phyloP scores from a whole-genome alignment of 2,329 filamentous ascomycete species.

The Diaporthe sp. region DNA sequence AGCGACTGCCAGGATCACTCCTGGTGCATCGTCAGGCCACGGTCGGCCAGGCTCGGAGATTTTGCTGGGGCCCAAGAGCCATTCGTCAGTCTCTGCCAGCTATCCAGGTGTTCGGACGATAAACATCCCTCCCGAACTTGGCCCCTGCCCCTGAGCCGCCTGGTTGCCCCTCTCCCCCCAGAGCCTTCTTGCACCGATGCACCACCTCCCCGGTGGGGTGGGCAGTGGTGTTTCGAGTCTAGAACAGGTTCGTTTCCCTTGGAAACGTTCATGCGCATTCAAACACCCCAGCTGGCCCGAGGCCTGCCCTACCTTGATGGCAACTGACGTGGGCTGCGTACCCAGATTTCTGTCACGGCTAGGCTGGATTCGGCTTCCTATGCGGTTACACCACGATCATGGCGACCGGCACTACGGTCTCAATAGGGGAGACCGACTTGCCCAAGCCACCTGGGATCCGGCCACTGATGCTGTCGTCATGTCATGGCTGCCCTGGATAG shows the following conservation, averaged over 20 bases:
- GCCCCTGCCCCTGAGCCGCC: slow-evolving; percentile 19
- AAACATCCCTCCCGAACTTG: slow-evolving; percentile 5
- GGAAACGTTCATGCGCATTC: slow-evolving; percentile 24
- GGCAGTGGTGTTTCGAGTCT: slow-evolving; percentile 23
- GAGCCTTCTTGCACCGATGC: not conserved
- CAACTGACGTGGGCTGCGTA: not conserved
- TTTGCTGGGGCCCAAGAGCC: not conserved
- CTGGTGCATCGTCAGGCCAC: slow-evolving; percentile 8
- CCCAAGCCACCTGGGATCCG: not conserved
- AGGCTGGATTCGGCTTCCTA: slow-evolving; percentile 19
- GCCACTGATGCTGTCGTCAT: not conserved
- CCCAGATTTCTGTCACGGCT: slow-evolving; percentile 2
- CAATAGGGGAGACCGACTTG: not conserved
- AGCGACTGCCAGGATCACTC: not conserved
- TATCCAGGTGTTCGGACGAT: slow-evolving; percentile 21
- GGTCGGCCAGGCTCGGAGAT: slow-evolving; percentile 21
- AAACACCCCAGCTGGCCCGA: not conserved
- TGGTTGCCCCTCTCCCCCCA: not conserved
- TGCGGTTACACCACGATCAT: slow-evolving; percentile 11
- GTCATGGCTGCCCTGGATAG: slow-evolving; percentile 9
- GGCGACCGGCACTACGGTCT: slow-evolving; percentile 5
- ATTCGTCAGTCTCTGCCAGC: not conserved
- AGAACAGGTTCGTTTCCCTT: slow-evolving; percentile 26
- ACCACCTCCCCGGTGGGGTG: not conserved
- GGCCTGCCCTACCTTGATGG: not conserved